Conservation (phyloP, 2,329 filamentous ascomycete genomes). For the Alternaria angustiovoidea region DNA sequence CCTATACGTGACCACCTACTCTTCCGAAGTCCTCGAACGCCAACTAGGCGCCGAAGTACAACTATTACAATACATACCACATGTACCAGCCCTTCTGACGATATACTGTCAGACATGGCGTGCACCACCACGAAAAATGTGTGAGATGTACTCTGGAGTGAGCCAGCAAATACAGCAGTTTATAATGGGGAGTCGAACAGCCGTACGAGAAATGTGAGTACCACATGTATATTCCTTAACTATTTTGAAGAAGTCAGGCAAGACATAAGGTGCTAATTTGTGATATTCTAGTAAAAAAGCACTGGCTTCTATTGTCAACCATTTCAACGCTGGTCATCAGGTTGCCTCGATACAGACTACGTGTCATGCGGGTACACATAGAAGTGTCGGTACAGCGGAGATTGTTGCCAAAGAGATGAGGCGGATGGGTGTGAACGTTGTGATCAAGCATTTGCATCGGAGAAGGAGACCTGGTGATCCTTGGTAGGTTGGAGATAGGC, state of each 20-base stretch:
- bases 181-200: constrained; percentile 15
- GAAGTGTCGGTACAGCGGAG: constrained; percentile 31
- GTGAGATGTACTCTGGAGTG: constrained; percentile 22
- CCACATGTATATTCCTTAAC: neutral
- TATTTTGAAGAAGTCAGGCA: neutral
- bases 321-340: constrained; percentile 4
- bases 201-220: constrained; percentile 6
- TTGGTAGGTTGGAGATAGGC: neutral
- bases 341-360: constrained; percentile 22
- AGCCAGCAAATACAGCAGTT: constrained; percentile 20
- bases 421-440: constrained; percentile 14
- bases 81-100: neutral
- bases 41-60: neutral
- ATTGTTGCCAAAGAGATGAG: constrained; percentile 18
- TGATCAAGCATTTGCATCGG: constrained; percentile 26
- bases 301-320: neutral
- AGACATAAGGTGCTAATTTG: neutral
- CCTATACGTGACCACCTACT: constrained; percentile 7
- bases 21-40: neutral
- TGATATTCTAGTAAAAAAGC: neutral
- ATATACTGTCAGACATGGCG: constrained; percentile 13
- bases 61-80: neutral
- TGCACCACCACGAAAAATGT: constrained; percentile 17
- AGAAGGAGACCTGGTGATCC: constrained; percentile 13
- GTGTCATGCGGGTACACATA: constrained; percentile 25